Conservation (phyloP, 306 rosid species). For the Myrica gale region DNA sequence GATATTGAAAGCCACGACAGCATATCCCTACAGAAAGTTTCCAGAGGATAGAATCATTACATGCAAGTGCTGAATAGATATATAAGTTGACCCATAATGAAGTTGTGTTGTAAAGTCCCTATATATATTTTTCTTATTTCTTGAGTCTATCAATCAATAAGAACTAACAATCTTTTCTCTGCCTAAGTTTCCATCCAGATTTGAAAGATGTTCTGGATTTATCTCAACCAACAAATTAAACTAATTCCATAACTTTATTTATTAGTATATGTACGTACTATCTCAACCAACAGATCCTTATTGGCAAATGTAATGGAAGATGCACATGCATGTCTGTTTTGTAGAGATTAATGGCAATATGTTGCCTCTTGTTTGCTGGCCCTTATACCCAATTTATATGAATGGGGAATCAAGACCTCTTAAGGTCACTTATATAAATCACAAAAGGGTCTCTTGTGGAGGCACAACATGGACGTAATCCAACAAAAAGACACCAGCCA, state of each 20-base stretch:
- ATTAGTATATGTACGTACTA: neutral
- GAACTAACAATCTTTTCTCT: neutral
- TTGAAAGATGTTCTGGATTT: too few species aligned
- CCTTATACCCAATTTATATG: neutral
- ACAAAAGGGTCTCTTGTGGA: too few species aligned
- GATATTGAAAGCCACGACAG: too few species aligned
- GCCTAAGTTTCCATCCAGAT: neutral
- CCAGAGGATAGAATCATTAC: neutral
- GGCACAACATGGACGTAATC: too few species aligned
- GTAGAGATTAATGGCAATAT: neutral
- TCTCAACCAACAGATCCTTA: neutral
- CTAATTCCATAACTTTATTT: too few species aligned
- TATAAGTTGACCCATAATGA: neutral
- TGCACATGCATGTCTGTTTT: neutral
- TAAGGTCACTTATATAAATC: too few species aligned
- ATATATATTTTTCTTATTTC: neutral
- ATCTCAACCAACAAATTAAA: too few species aligned
- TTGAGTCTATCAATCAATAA: neutral
- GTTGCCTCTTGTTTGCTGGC: slow-evolving; percentile 2
- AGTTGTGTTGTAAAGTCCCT: too few species aligned
- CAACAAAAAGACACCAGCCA: too few species aligned
- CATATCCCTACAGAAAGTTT: neutral
- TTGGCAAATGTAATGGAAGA: neutral
- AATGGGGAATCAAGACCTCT: too few species aligned
- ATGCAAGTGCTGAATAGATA: neutral